Evolutionary conservation across 169 alveolate species (phyloP).

Genomic region (Cryptosporidium parvum): DNA sequence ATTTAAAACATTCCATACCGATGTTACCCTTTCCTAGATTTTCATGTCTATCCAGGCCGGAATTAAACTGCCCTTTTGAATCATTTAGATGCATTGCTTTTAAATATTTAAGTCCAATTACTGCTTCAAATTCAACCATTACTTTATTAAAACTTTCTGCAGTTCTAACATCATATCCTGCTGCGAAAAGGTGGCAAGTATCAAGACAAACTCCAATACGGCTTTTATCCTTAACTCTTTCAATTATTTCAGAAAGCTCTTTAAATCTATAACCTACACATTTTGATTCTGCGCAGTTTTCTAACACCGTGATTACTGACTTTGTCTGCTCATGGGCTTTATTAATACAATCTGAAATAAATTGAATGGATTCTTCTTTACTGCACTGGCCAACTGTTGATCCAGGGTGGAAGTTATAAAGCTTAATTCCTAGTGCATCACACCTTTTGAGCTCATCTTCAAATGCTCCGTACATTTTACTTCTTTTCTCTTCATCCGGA

Average conservation of each 20-base stretch:
- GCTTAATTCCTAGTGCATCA: slow-evolving; percentile 86
- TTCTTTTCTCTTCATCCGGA: slow-evolving; percentile 89
- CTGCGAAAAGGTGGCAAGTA: slow-evolving; percentile 92
- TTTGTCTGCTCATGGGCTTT: slow-evolving; percentile 85
- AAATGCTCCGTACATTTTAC: slow-evolving; percentile 84
- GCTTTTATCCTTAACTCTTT: slow-evolving; percentile 83
- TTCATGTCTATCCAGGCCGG: slow-evolving; percentile 92
- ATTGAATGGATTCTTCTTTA: slow-evolving; percentile 54
- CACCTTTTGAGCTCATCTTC: slow-evolving; percentile 89
- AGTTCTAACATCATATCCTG: slow-evolving; percentile 90
- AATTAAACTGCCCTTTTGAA: slow-evolving; percentile 87
- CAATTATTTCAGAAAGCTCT: slow-evolving; percentile 86
- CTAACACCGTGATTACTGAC: slow-evolving; percentile 86
- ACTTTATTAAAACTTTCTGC: slow-evolving; percentile 84
- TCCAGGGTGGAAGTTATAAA: slow-evolving; percentile 92
- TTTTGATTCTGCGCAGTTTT: slow-evolving; percentile 91
- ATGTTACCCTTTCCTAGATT: slow-evolving; percentile 90
- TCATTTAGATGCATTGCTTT: slow-evolving; percentile 91
- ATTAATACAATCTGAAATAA: slow-evolving; percentile 79
- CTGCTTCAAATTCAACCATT: slow-evolving; percentile 84
- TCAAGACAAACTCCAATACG: slow-evolving; percentile 92
- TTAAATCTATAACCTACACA: slow-evolving; percentile 90
- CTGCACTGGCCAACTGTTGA: slow-evolving; percentile 71
- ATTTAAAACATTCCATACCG: slow-evolving; percentile 87
- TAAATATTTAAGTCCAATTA: slow-evolving; percentile 86